A percentile compares a stretch with the other conserved stretches of the same genome.
Conservation (phyloP, 257 asterid species). For the Jacaranda mimosifolia region DNA sequence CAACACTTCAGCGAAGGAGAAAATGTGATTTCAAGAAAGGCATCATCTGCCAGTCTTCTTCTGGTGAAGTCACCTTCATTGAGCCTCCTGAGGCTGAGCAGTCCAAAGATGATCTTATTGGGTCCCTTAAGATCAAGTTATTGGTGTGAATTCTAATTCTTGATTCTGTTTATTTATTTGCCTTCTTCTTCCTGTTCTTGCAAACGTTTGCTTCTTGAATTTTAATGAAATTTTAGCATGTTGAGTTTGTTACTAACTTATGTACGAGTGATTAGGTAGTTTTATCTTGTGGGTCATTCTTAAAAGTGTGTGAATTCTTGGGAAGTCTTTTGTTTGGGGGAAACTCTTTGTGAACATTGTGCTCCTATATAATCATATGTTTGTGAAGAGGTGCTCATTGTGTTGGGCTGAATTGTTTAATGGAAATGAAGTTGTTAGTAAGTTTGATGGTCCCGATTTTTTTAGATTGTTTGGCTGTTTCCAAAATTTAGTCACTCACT, state of each 20-base stretch:
- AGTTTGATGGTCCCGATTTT: background rate
- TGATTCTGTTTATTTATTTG: background rate
- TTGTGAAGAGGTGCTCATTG: background rate
- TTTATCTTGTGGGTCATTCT: background rate
- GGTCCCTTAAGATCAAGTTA: conserved; percentile 69
- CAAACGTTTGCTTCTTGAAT: background rate
- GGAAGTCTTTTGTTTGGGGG: background rate
- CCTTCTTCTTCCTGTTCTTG: background rate
- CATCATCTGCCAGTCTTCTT: conserved; percentile 49
- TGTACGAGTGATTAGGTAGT: background rate
- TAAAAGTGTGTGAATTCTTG: background rate
- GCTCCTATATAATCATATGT: background rate
- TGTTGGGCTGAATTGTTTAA: background rate
- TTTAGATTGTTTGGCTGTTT: background rate
- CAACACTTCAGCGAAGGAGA: conserved; percentile 29
- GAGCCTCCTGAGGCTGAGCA: conserved; percentile 47
- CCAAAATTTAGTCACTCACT: background rate
- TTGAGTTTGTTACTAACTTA: background rate
- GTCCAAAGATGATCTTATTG: conserved; percentile 46
- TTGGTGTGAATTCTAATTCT: conserved; percentile 53
- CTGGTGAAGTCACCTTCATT: conserved; percentile 46
- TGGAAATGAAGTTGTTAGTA: background rate
- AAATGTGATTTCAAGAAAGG: conserved; percentile 34
- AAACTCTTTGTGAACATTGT: background rate
- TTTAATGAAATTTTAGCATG: background rate